Evolutionary conservation across 2,329 filamentous ascomycete genomes (phyloP).

Genomic region (Grosmannia huntii): DNA sequence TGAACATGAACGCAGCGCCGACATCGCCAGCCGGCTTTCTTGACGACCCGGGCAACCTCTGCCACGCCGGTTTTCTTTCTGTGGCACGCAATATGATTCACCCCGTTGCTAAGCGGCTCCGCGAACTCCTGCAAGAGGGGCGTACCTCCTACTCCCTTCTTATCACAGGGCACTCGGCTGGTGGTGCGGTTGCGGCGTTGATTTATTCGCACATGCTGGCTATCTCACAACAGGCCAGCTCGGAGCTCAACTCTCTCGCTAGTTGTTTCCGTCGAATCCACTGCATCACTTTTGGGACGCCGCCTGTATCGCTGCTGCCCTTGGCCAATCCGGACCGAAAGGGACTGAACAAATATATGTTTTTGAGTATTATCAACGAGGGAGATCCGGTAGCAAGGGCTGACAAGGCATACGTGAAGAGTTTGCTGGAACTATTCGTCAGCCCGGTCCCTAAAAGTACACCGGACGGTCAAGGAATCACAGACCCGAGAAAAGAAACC

Average conservation of each 20-base stretch:
- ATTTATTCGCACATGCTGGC: conserved; percentile 74
- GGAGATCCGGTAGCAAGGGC: conserved; percentile 70
- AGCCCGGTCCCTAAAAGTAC: conserved; percentile 26
- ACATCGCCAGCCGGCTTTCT: conserved; percentile 55
- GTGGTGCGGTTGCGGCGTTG: conserved; percentile 69
- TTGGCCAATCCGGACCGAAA: conserved; percentile 42
- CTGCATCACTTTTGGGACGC: conserved; percentile 76
- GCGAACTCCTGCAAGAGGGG: conserved; percentile 53
- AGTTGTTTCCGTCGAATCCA: conserved; percentile 66
- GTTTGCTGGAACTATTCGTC: conserved; percentile 57
- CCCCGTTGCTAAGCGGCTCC: conserved; percentile 58
- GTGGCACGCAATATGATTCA: conserved; percentile 64
- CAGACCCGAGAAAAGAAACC: not conserved
- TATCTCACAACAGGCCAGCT: conserved; percentile 37
- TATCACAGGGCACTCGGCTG: conserved; percentile 78
- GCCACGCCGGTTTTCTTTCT: conserved; percentile 67
- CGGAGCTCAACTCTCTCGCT: conserved; percentile 58
- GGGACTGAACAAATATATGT: conserved; percentile 52
- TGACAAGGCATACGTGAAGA: conserved; percentile 63
- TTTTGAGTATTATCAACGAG: conserved; percentile 73
- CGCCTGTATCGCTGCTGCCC: conserved; percentile 61
- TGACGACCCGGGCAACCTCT: conserved; percentile 65
- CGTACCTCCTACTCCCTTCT: conserved; percentile 57
- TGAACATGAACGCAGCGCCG: conserved; percentile 63
- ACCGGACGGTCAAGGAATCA: not conserved